Base-by-base conservation (phyloP, 164 flowering plant species). In the Houttuynia cordata region DNA sequence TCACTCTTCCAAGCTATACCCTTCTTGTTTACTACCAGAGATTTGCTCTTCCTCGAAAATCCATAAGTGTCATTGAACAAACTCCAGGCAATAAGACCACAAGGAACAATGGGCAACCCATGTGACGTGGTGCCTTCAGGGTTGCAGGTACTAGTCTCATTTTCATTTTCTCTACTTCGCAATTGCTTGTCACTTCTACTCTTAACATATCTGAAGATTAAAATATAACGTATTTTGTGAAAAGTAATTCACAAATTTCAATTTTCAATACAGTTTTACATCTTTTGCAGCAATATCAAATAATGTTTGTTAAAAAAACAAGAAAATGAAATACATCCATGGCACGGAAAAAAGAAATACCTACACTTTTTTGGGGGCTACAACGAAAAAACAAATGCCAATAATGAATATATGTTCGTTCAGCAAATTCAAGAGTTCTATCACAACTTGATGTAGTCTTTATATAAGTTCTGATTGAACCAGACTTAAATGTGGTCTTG, bases 1-100 rank as follows among this genome's bases (percentile, higher is more conserved):
- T 92, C 98, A 80, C 98, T 92, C 59, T 81, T 63, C 98, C 98
- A 92, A 24, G 96, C 86, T 58, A 92, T 88, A 62, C 78, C 70
- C 68, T 79, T 85, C 69, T 83, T 92, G 75, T 69, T 84, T 56
- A 92, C 76, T 17, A 60, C 65, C 30, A 88, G 9, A 1, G 8
- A 34, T 56, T 62, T 72, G 54, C 64, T 64, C 41, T 78, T 70
- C 17, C 75, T 50, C n/a, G 83, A 71, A 70, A 88, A 78, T 30
- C 73, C 63, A 40, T 84, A 88, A 53, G 92, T 86, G 73, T 88
- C 96, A 61, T 88, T 88, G 77, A 88, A 88, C 79, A 88, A 70
- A 73, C 92, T 85, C 96, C 92, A 88, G 0, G 92, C 92, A 73
- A 83, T 76, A 39, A 88, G 96, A 54, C 96, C 92, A 69, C 96